Base-by-base conservation (phyloP, 306 rosid species). In the Myrica gale region DNA sequence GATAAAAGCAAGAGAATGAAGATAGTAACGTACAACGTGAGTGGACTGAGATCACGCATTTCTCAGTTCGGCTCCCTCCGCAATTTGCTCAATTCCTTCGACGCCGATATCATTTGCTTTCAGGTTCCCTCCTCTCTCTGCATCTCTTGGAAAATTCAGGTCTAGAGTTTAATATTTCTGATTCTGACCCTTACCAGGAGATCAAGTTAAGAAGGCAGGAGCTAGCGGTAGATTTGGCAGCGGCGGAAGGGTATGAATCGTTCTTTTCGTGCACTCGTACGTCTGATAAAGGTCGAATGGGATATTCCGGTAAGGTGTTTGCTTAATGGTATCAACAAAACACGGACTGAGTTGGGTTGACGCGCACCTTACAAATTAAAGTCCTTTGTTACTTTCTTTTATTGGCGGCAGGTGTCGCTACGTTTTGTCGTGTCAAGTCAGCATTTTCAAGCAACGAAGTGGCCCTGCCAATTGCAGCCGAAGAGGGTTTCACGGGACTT, bases 11-110 rank as follows among this genome's bases (percentile, higher is more conserved):
- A 2, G 67, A 48, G 68, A 56, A 91, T 91, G 98, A 92, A 92
- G 92, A 88, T 95, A 42, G 97, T 92, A 26, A 95, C 86, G 41
- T 95, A 95, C 91, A 95, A 92, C 83, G 97, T 95, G 67, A 95
- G 90, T 72, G 98, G 99, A 16, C 72, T 95, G 53, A 79, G 96
- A 75, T 96, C 85, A 53, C 90, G 99, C 68, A 87, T 90, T 76
- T 82, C 91, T 12, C 99, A 95, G 86, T 90, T 90, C 75, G 96
- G 99, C 10, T 90, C 97, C 68, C 97, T 95, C 26, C 87, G 78
- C 13, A 95, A 95, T 75, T 81, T 95, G 10, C 96, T 95, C 0
- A 83, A 88, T 73, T 95, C 97, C 17, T 85, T 95, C 80, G 97
- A 89, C 69, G 97, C 97, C 45, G 97, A 92, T 68, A 79, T 95